These are phyloP conservation scores for Ramaria rubella DNA, from an alignment of 768 basidiomycete species.

Conservation along the genomic window DNA sequence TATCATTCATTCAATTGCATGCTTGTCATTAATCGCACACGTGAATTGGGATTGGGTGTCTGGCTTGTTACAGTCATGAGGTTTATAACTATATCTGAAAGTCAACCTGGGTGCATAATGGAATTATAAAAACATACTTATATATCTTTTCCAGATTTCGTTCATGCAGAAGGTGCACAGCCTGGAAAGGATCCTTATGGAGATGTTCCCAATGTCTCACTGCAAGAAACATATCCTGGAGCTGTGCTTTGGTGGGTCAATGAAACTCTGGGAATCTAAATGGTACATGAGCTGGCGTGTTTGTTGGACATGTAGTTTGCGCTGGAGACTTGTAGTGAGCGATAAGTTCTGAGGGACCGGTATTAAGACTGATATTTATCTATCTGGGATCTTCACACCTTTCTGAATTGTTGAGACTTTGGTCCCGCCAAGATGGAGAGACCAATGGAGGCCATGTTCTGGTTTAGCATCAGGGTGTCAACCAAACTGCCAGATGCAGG, in stretches of 20 bases:
- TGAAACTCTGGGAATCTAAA: not conserved
- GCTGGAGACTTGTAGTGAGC: not conserved
- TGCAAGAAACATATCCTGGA: not conserved
- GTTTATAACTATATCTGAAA: not conserved
- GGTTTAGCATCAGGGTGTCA: not conserved
- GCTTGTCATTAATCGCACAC: not conserved
- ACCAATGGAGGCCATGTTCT: not conserved
- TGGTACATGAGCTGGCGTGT: not conserved
- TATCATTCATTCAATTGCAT: not conserved
- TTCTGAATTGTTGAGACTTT: not conserved
- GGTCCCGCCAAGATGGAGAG: not conserved
- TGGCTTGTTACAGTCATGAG: not conserved
- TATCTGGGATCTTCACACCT: not conserved
- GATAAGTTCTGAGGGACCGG: not conserved
- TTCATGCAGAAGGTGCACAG: not conserved
- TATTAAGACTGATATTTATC: not conserved
- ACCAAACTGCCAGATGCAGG: not conserved
- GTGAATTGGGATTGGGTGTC: not conserved
- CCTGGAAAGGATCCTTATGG: too few species aligned
- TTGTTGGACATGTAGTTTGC: not conserved
- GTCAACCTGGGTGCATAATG: too few species aligned
- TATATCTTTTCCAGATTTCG: not conserved
- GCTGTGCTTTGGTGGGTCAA: not conserved
- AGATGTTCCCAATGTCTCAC: not conserved
- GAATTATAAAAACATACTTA: not conserved